Evolutionary conservation across 176 grass and related monocot genomes (phyloP), one percentile per base, ranked within the genome.

Genomic region (Musa schizocarpa): DNA sequence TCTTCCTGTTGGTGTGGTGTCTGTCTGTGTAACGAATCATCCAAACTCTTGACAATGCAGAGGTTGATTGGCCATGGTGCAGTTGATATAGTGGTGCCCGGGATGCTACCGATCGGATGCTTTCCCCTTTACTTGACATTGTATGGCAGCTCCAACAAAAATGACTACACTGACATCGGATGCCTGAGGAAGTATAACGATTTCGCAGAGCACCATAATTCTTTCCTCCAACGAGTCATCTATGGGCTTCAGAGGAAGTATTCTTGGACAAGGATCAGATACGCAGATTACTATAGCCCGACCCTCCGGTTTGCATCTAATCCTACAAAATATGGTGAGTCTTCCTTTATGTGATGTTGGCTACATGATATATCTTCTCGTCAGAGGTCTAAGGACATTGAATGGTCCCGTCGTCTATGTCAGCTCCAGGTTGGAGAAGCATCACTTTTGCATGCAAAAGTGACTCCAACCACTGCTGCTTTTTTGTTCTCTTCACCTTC

Each of bases 261-360:
- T 83, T 72, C 85, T 16, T 81, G 7, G 20, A 86, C 86, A 7
- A 92, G 94, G 77, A 89, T 97, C 76, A 80, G 90, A 12, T 97
- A 97, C 77, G 94, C 82, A 14, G 90, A 97, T 78, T 97, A 89
- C 79, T 97, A 91, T 77, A 93, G 83, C 2, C 88, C 94, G 0
- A 68, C 86, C 53, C 78, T 93, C 66, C 90, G 88, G 64, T 97
- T 97, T 80, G 61, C 90, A 13, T 86, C 90, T 48, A 83, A 89
- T 77, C 80, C 88, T 49, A 73, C 85, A 79, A 90, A 93, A 68
- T 97, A 77, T 57, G 94, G 94, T 97, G 3, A 97, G 87, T 50
- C 26, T 49, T 19, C 3, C 20, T 48, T 48, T n/a, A 11, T 64
- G 8, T 62, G 23, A 26, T 62, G 67, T 6, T n/a, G 4, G 9